Evolutionary conservation across 2,329 filamentous ascomycete genomes (phyloP), one percentile per base, ranked within the genome.

Genomic region (Zalaria obscura): DNA sequence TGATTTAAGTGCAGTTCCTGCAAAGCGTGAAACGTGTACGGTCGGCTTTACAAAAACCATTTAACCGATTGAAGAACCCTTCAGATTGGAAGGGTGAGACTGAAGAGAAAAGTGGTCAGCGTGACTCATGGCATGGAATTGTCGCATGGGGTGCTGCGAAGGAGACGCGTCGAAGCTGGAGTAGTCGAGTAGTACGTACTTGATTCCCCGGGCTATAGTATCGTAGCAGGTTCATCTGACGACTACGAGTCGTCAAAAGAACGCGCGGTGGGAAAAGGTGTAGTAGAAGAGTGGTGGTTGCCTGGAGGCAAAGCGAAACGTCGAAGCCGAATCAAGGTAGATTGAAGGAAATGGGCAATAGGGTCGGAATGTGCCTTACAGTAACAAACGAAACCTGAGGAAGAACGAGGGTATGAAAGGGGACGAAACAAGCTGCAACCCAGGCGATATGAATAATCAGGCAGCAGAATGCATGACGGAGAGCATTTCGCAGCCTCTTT

Each of bases 171-270:
- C 29, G 29, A 7, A 32, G 18, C 29, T 32, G 7, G 68, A 65
- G 63, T 68, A 59, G 61, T 70, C 67, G 60, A 66, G 67, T 67
- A 66, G 35, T 36, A 36, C 31, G 31, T 11, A 25, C 10, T 27
- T 40, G 47, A 44, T 43, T 69, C 70, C 88, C 18, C 18, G 18
- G 18, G 18, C 18, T 18, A 18, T 18, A 18, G 18, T 18, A 18
- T 18, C 18, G 18, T 18, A 18, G 86, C 88, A 95, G 86, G 86
- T 91, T 94, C 88, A 94, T 94, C 86, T 89, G 85, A 93, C 86
- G 88, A 85, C 81, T 62, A 51, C 47, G 59, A 67, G 80, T 79
- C 83, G 84, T 73, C 86, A 91, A 93, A 60, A 81, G 72, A 86
- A 93, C 85, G 85, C 86, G 86, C 85, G 29, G 38, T 36, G 35